Base-by-base conservation (phyloP, 140 eudicot genomes). In the Cichorium intybus region DNA sequence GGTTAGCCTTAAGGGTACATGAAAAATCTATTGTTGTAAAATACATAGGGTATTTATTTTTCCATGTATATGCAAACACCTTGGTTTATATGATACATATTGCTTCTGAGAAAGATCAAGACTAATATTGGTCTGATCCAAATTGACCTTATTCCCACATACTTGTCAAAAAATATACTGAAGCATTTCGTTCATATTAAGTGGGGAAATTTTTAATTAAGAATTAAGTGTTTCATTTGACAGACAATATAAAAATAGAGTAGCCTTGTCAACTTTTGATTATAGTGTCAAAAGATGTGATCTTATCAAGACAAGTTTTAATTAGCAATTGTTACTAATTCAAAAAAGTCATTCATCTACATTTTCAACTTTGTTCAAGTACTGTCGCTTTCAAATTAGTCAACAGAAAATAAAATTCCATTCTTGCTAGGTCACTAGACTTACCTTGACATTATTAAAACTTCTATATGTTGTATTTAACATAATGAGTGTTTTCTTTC, bases 341-440 rank as follows among this genome's bases (percentile, higher is more conserved):
- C 82, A 85, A 56, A 89, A 54, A 85, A 82, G 69, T 75, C 81
- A 3, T 82, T 79, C 47, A 74, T 85, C 31, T 85, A 79, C 51
- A 74, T 85, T 29, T 85, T 85, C 27, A 85, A 85, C 56, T 82
- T 76, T 66, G 58, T 75, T 51, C 95, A 85, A 86, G 95, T 85
- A 71, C 31, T 24, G 34, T 39, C 50, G 24, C 24, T n/a, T n/a
- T n/a, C 14, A 35, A 50, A 28, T 24, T 24, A 23, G 52, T 29
- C 20, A 59, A 39, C 10, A 12, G 22, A 47, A n/a, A 17, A 9
- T 0, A 8, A 37, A 0, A 6, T 34, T 34, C 28, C n/a, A n/a
- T n/a, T 12, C 24, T 11, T 18, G 7, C 20, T 16, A 53, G 21
- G 53, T 45, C 37, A 50, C 39, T 34, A 10, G 37, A 17, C 66